Evolutionary conservation across 768 basidiomycete genomes (phyloP).

Genomic region (Paxillus ammoniavirescens): DNA sequence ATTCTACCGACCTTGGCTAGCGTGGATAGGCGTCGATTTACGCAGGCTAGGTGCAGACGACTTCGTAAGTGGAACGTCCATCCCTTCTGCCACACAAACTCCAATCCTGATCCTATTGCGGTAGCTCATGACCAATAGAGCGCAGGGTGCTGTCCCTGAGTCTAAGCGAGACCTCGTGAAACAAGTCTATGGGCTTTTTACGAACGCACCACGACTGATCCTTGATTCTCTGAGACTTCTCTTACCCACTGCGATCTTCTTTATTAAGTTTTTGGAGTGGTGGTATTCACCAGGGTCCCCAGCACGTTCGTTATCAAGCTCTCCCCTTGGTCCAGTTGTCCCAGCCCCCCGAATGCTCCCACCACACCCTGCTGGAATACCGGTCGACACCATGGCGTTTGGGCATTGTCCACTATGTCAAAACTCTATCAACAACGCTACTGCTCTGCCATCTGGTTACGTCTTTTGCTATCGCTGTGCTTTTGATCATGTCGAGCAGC

Average conservation of each 20-base stretch:
- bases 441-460: conserved; percentile 88
- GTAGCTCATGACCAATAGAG: conserved; percentile 15
- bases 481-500: conserved; percentile 75
- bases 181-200: conserved; percentile 46
- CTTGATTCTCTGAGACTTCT: conserved; percentile 78
- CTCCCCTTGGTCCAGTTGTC: conserved; percentile 62
- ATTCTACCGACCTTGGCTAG: conserved; percentile 89
- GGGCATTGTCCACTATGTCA: conserved; percentile 87
- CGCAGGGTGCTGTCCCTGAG: conserved; percentile 18
- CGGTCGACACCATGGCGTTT: conserved; percentile 61
- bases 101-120: conserved; percentile 1
- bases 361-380: conserved; percentile 71
- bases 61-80: conserved; percentile 49
- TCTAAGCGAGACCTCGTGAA: conserved; percentile 38
- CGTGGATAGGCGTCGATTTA: conserved; percentile 80
- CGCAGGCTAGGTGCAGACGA: conserved; percentile 79
- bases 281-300: conserved; percentile 97
- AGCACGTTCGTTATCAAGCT: conserved; percentile 65
- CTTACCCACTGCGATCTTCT: conserved; percentile 88
- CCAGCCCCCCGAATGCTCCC: conserved; percentile 75
- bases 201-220: conserved; percentile 56
- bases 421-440: conserved; percentile 75
- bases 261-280: conserved; percentile 97
- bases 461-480: conserved; percentile 94
- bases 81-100: neutral